These are phyloP conservation scores for Mucor ambiguus DNA, from an alignment of 371 early-diverging fungal genomes.

Conservation along the genomic window DNA sequence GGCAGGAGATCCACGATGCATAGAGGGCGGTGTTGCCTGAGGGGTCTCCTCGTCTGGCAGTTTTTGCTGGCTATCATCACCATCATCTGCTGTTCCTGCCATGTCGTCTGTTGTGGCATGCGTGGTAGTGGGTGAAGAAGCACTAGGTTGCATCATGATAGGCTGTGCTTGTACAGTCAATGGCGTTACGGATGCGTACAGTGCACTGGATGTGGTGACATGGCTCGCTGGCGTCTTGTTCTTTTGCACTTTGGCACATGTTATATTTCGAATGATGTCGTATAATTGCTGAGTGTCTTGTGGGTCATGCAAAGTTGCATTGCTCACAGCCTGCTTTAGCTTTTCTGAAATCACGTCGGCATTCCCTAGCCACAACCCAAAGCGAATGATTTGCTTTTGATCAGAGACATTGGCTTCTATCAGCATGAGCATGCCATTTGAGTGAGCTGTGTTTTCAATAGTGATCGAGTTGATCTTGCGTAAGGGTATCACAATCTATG, in stretches of 20 bases:
- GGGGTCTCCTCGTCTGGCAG: no score
- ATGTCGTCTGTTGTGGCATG: slow-evolving; percentile 1
- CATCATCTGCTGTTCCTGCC: no score
- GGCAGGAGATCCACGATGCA: slow-evolving; percentile 30
- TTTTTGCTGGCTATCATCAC: not conserved
- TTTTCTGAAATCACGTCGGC: slow-evolving; percentile 36
- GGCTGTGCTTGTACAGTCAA: slow-evolving; percentile 43
- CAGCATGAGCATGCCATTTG: slow-evolving; percentile 29
- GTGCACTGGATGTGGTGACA: slow-evolving; percentile 33
- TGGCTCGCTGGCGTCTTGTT: slow-evolving; percentile 31
- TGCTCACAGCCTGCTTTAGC: slow-evolving; percentile 24
- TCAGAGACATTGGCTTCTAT: slow-evolving; percentile 21
- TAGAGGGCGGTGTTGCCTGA: not conserved
- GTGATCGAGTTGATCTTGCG: slow-evolving; percentile 31
- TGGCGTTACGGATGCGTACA: slow-evolving; percentile 38
- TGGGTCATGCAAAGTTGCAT: slow-evolving; percentile 6
- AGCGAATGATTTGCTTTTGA: slow-evolving; percentile 17
- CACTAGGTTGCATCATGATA: not conserved
- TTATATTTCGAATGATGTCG: slow-evolving; percentile 31
- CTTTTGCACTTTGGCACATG: slow-evolving; percentile 12
- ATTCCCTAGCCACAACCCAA: slow-evolving; percentile 41
- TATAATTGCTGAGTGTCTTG: slow-evolving; percentile 26
- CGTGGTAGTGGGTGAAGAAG: not conserved
- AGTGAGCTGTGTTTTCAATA: slow-evolving; percentile 8
- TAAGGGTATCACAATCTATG: slow-evolving; percentile 41